These are phyloP conservation scores for Guillardia theta DNA, from an alignment of 78 protist species.

Conservation along the genomic window DNA sequence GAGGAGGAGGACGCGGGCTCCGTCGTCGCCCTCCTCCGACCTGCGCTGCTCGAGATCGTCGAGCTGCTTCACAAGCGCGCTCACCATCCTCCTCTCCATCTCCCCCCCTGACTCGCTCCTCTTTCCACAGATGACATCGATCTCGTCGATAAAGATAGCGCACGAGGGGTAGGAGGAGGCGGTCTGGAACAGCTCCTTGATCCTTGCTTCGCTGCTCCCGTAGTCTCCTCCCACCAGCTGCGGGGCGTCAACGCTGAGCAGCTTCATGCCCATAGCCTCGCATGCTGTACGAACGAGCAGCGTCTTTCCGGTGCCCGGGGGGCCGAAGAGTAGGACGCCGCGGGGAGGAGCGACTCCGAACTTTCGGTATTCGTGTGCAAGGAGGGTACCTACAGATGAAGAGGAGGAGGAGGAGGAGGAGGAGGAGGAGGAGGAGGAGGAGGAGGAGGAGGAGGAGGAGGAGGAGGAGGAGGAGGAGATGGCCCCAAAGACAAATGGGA, in stretches of 20 bases:
- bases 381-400: background rate
- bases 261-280: background rate
- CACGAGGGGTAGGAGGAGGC: constrained; percentile 67
- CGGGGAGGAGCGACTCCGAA: no score
- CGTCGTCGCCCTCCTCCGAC: no score
- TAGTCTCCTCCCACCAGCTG: background rate
- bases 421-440: no score
- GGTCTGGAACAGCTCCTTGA: background rate
- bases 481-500: no score
- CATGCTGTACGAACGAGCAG: no score
- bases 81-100: background rate
- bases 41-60: background rate
- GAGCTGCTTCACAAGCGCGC: background rate
- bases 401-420: no score
- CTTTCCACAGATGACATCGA: constrained; percentile 55
- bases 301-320: background rate
- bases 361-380: background rate
- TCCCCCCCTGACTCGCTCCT: background rate
- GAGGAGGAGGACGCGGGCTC: no score
- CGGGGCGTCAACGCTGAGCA: background rate
- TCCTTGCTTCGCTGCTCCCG: background rate
- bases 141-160: constrained; percentile 89
- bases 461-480: no score
- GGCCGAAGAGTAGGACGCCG: background rate
- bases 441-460: no score